Percentiles rank a stretch among this genome's conserved stretches.
Conservation (phyloP, 495 filamentous ascomycete species). For the Podospora comata region DNA sequence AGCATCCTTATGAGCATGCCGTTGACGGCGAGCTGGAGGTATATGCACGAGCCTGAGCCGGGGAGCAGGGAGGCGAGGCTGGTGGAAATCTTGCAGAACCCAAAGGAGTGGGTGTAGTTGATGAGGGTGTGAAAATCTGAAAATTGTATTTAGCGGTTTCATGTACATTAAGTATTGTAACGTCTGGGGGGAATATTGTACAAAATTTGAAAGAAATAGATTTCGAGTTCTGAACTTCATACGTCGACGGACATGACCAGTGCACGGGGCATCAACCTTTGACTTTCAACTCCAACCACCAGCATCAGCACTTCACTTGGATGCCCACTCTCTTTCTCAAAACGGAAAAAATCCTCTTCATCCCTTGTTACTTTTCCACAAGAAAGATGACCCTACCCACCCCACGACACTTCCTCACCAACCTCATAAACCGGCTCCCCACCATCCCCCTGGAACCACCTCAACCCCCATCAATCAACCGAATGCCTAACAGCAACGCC, state of each 20-base stretch:
- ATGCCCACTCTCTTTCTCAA: background rate
- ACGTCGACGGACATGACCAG: background rate
- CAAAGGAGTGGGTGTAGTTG: conserved; percentile 80
- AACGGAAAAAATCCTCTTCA: background rate
- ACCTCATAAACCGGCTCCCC: conserved; percentile 44
- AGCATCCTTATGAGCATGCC: conserved; percentile 97
- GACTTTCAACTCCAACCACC: background rate
- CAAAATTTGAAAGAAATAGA: background rate
- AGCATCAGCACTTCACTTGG: background rate
- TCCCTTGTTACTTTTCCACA: background rate
- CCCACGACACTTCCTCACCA: conserved; percentile 43
- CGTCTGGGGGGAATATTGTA: conserved; percentile 5
- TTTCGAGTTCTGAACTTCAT: background rate
- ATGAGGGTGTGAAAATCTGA: background rate
- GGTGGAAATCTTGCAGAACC: conserved; percentile 77
- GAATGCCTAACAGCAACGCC: conserved; percentile 31
- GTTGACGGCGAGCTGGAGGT: conserved; percentile 87
- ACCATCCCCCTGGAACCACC: conserved; percentile 29
- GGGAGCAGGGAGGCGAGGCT: conserved; percentile 71
- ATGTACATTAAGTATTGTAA: conserved; percentile 18
- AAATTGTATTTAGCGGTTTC: conserved; percentile 5
- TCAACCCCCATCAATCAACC: background rate
- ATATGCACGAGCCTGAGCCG: conserved; percentile 83
- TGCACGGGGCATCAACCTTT: background rate
- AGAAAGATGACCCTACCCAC: conserved; percentile 30